A percentile compares a stretch with the other conserved stretches of the same genome.
Conservation (phyloP, 2,329 filamentous ascomycete genomes). For the Microsporum ferrugineum region DNA sequence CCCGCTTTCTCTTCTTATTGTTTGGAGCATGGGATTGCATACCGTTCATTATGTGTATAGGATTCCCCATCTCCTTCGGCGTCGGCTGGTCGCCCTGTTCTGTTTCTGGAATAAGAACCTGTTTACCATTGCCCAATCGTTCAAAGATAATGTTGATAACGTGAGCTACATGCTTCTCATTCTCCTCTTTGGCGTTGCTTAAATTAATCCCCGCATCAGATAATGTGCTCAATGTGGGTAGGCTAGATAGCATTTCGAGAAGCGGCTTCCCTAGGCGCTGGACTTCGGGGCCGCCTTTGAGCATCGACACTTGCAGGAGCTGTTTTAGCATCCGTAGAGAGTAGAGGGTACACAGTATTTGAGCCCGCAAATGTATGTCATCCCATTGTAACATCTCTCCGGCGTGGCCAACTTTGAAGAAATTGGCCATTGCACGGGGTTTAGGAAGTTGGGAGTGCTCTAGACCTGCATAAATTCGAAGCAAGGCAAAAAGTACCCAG, state of each 20-base stretch:
- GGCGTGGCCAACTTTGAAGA: slow-evolving; percentile 23
- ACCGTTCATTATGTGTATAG: slow-evolving; percentile 5
- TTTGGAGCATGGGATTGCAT: not conserved
- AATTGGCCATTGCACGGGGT: slow-evolving; percentile 17
- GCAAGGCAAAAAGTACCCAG: slow-evolving; percentile 28
- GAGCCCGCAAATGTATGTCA: slow-evolving; percentile 50
- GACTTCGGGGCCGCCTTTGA: not conserved
- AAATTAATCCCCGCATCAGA: slow-evolving; percentile 4
- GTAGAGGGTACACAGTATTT: slow-evolving; percentile 50
- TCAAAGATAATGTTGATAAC: not conserved
- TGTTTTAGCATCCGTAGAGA: slow-evolving; percentile 51
- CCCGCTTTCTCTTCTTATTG: slow-evolving; percentile 9
- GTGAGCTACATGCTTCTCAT: not conserved
- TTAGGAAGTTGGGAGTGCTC: slow-evolving; percentile 13
- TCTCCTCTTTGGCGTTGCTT: not conserved
- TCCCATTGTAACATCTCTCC: slow-evolving; percentile 42
- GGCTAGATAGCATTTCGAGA: slow-evolving; percentile 9
- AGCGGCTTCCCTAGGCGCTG: slow-evolving; percentile 5
- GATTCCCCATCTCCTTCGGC: slow-evolving; percentile 1
- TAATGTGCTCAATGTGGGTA: slow-evolving; percentile 15
- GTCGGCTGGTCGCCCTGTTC: not conserved
- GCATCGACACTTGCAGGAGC: slow-evolving; percentile 31
- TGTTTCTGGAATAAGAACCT: not conserved
- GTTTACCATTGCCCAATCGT: not conserved
- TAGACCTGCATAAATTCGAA: slow-evolving; percentile 20